Conservation (phyloP, 371 early-diverging fungal genomes). For the Syncephalastrum racemosum region DNA sequence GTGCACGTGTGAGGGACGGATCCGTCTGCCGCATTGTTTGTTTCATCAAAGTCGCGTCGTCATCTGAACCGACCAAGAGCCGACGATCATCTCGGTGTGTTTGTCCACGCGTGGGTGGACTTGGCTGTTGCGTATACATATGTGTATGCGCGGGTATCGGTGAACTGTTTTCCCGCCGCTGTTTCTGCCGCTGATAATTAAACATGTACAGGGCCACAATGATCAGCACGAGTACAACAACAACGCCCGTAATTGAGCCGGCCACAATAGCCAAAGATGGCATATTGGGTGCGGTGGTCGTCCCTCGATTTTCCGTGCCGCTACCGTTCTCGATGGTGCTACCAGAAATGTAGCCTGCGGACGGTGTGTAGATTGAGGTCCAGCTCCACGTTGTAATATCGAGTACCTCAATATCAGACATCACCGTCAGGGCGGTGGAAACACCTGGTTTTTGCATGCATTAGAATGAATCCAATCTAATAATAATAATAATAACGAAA, state of each 20-base stretch:
- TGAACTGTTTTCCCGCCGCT: constrained; percentile 2
- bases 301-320: neutral
- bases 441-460: constrained; percentile 17
- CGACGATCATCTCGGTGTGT: neutral
- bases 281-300: constrained; percentile 9
- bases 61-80: neutral
- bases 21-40: neutral
- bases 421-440: constrained; percentile 36
- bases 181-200: constrained; percentile 17
- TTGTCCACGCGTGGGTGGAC: neutral
- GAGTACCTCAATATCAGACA: constrained; percentile 45
- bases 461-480: neutral
- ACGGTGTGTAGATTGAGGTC: constrained; percentile 37
- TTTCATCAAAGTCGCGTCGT: neutral
- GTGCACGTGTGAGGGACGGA: constrained; percentile 1
- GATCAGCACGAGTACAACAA: constrained; percentile 35
- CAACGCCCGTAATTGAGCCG: constrained; percentile 39
- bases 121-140: neutral
- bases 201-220: constrained; percentile 34
- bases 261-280: constrained; percentile 41
- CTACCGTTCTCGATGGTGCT: constrained; percentile 5
- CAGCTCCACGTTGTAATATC: constrained; percentile 47
- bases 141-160: constrained; percentile 1
- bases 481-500: neutral
- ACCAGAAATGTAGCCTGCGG: constrained; percentile 11